phyloP scores from a whole-genome alignment of 495 filamentous ascomycete genomes.

The Annulohypoxylon bovei region DNA sequence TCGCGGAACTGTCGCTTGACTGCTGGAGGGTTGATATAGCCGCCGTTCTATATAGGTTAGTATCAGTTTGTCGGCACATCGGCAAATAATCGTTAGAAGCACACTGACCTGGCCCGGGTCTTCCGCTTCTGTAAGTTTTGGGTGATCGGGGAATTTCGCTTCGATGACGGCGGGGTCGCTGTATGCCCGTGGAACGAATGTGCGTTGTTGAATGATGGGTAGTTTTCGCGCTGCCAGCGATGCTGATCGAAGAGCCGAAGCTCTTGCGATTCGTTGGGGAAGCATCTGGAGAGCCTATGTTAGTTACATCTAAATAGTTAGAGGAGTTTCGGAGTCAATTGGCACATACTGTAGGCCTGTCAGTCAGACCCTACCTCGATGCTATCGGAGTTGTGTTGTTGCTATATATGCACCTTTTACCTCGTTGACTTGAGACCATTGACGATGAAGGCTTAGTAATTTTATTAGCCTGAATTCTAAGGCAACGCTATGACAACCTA shows the following conservation, averaged over 20 bases:
- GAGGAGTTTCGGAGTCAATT: slow-evolving; percentile 1
- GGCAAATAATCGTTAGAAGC: slow-evolving; percentile 29
- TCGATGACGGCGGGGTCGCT: slow-evolving; percentile 54
- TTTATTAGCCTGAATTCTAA: slow-evolving; percentile 7
- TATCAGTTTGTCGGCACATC: slow-evolving; percentile 26
- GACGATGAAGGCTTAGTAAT: slow-evolving; percentile 33
- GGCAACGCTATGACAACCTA: not conserved
- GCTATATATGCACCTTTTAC: not conserved
- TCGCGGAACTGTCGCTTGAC: slow-evolving; percentile 90
- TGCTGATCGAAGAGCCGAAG: slow-evolving; percentile 63
- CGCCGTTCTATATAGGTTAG: slow-evolving; percentile 74
- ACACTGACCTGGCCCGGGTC: slow-evolving; percentile 77
- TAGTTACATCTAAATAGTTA: not conserved
- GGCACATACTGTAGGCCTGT: slow-evolving; percentile 38
- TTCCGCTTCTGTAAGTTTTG: slow-evolving; percentile 68
- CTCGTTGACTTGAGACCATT: slow-evolving; percentile 15
- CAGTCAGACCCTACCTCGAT: slow-evolving; percentile 21
- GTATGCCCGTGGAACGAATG: slow-evolving; percentile 57
- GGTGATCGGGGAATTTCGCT: slow-evolving; percentile 58
- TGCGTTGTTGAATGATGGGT: slow-evolving; percentile 60
- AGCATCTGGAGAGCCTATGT: slow-evolving; percentile 65
- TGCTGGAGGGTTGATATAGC: slow-evolving; percentile 86
- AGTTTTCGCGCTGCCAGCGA: slow-evolving; percentile 55
- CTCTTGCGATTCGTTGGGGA: slow-evolving; percentile 66
- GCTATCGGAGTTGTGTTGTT: slow-evolving; percentile 13